These are phyloP conservation scores for Phaeomoniella chlamydospora DNA, from an alignment of 2,329 filamentous ascomycete genomes.

Conservation along the genomic window DNA sequence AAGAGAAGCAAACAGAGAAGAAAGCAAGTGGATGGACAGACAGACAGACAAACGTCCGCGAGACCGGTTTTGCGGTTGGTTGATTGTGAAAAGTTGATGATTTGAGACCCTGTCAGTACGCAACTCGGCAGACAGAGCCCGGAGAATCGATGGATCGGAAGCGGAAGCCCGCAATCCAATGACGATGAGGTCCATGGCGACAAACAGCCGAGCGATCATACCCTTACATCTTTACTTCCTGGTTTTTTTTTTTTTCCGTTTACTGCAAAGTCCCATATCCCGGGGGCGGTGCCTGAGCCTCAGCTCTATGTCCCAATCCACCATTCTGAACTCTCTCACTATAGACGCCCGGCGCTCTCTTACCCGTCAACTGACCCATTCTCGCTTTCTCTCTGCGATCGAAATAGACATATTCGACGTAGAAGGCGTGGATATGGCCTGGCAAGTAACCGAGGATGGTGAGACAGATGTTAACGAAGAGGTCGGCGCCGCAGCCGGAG, in stretches of 20 bases:
- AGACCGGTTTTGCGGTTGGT: too few species aligned
- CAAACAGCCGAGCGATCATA: too few species aligned
- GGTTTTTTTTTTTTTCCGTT: background rate
- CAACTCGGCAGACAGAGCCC: too few species aligned
- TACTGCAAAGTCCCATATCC: background rate
- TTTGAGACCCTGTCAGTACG: too few species aligned
- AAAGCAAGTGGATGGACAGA: too few species aligned
- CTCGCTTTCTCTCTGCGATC: conserved; percentile 11
- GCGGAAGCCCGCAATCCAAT: too few species aligned
- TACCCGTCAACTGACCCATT: conserved; percentile 7
- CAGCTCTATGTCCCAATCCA: conserved; percentile 8
- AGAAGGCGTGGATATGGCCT: conserved; percentile 6
- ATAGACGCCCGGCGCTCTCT: conserved; percentile 10
- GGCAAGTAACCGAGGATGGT: conserved; percentile 53
- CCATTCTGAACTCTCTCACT: conserved; percentile 10
- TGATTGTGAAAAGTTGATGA: too few species aligned
- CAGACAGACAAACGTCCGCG: too few species aligned
- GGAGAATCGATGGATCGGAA: too few species aligned
- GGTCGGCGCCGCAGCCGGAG: conserved; percentile 70
- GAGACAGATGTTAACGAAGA: conserved; percentile 83
- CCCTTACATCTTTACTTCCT: too few species aligned
- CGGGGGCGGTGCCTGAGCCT: background rate
- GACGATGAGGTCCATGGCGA: too few species aligned
- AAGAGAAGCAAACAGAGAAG: too few species aligned
- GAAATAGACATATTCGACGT: conserved; percentile 14